phyloP scores from a whole-genome alignment of 352 stramenopile genomes.

The Globisporangium camurandrum region DNA sequence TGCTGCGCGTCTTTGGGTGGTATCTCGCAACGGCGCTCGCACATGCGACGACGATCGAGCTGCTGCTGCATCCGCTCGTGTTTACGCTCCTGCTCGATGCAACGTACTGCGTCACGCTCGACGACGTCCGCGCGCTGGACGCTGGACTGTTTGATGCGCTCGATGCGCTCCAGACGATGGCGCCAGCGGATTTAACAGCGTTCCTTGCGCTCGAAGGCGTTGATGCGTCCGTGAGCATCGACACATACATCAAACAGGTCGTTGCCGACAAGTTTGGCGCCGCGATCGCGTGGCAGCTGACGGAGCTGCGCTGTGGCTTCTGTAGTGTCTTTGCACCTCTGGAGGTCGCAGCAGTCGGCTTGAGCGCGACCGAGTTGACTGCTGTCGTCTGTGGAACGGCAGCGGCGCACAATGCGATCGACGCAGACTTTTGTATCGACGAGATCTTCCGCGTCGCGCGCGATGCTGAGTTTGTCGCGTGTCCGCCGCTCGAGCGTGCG shows the following conservation, averaged over 20 bases:
- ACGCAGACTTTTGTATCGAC: slow-evolving; percentile 33
- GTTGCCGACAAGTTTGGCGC: slow-evolving; percentile 54
- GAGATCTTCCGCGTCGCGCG: slow-evolving; percentile 44
- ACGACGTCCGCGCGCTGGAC: slow-evolving; percentile 43
- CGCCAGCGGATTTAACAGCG: slow-evolving; percentile 34
- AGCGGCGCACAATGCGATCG: background rate
- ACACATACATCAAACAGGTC: slow-evolving; percentile 38
- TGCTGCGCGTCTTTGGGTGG: slow-evolving; percentile 49
- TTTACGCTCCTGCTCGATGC: slow-evolving; percentile 40
- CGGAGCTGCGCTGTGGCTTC: slow-evolving; percentile 38
- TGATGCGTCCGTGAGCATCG: slow-evolving; percentile 23
- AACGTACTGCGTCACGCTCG: slow-evolving; percentile 22
- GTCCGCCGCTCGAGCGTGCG: slow-evolving; percentile 19
- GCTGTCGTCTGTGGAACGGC: slow-evolving; percentile 25
- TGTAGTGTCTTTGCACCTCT: slow-evolving; percentile 24
- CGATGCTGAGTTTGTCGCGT: slow-evolving; percentile 51
- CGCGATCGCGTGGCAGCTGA: slow-evolving; percentile 40
- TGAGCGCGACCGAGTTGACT: slow-evolving; percentile 23
- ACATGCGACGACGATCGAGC: slow-evolving; percentile 30
- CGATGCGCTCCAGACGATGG: slow-evolving; percentile 38
- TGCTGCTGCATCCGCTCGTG: slow-evolving; percentile 37
- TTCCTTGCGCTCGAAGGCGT: slow-evolving; percentile 50
- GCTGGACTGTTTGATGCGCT: slow-evolving; percentile 33
- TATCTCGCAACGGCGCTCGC: slow-evolving; percentile 46
- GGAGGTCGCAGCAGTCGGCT: slow-evolving; percentile 13